Percentiles rank a stretch among this genome's conserved stretches.
Conservation (phyloP, 331 rosid species). For the Pyracantha coccinea region DNA sequence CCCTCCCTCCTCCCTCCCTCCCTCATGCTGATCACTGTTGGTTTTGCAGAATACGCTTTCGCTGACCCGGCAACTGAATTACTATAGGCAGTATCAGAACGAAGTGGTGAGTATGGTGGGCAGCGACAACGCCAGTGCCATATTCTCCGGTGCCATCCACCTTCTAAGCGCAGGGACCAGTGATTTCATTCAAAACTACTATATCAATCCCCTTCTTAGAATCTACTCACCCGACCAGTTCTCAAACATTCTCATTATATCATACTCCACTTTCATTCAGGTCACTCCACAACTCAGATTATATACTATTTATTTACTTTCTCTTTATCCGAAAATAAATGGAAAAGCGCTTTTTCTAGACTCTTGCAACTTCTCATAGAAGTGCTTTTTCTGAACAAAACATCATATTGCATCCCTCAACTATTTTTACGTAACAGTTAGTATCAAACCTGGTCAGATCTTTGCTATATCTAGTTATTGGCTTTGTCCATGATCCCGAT, state of each 20-base stretch:
- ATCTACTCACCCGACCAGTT: slow-evolving; percentile 34
- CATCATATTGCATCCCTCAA: background rate
- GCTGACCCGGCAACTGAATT: slow-evolving; percentile 40
- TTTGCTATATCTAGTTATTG: too few species aligned
- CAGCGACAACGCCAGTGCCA: slow-evolving; percentile 30
- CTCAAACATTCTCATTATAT: slow-evolving; percentile 38
- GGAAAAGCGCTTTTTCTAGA: background rate
- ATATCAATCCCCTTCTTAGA: slow-evolving; percentile 32
- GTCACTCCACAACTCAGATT: slow-evolving; percentile 15
- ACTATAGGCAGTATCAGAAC: slow-evolving; percentile 42
- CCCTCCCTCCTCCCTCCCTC: background rate
- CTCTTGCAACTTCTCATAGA: background rate
- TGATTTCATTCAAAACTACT: slow-evolving; percentile 57
- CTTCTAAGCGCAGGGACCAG: slow-evolving; percentile 52
- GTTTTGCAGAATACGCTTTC: slow-evolving; percentile 32
- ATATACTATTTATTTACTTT: background rate
- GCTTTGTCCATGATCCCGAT: background rate
- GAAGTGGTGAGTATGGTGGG: slow-evolving; percentile 46
- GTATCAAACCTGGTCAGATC: background rate
- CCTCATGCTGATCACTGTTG: background rate
- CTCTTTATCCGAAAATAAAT: background rate
- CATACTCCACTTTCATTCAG: slow-evolving; percentile 46
- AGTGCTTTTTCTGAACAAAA: background rate
- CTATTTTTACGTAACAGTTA: too few species aligned
- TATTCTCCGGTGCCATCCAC: slow-evolving; percentile 44